These are phyloP conservation scores for Emergomyces orientalis DNA, from an alignment of 2,329 filamentous ascomycete species.

Conservation along the genomic window DNA sequence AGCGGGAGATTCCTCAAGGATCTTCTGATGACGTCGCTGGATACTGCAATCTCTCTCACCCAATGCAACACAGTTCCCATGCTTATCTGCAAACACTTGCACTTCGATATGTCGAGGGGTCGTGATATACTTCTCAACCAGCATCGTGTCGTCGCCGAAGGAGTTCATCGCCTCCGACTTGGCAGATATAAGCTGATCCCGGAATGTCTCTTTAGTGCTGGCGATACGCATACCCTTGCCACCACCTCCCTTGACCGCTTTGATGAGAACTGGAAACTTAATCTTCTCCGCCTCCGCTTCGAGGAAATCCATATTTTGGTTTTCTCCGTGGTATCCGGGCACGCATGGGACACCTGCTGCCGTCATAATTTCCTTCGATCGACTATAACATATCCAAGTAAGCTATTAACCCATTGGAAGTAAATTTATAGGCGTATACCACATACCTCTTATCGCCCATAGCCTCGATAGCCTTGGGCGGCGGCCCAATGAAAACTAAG, in stretches of 20 bases:
- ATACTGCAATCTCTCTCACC: constrained; percentile 59
- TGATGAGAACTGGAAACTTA: constrained; percentile 55
- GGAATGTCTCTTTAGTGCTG: constrained; percentile 48
- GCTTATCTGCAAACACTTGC: constrained; percentile 57
- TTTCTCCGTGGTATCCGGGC: constrained; percentile 82
- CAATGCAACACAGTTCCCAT: constrained; percentile 55
- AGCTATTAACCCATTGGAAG: not conserved
- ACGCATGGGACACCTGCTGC: constrained; percentile 92
- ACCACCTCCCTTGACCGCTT: constrained; percentile 55
- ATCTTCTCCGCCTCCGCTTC: constrained; percentile 64
- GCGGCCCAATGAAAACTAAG: constrained; percentile 88
- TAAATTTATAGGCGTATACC: not conserved
- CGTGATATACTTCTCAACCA: constrained; percentile 60
- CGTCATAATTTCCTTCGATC: constrained; percentile 94
- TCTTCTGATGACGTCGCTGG: constrained; percentile 57
- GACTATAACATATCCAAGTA: constrained; percentile 28
- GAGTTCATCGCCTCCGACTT: constrained; percentile 56
- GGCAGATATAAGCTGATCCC: constrained; percentile 52
- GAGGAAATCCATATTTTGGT: constrained; percentile 59
- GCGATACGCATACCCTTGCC: constrained; percentile 64
- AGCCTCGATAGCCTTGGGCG: constrained; percentile 61
- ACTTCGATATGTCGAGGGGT: constrained; percentile 59
- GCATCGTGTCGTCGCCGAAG: constrained; percentile 57
- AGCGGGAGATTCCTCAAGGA: constrained; percentile 57
- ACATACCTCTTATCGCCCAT: constrained; percentile 85